Evolutionary conservation across 345 rosid genomes (phyloP).

Genomic region (Mallotus nudiflorus): DNA sequence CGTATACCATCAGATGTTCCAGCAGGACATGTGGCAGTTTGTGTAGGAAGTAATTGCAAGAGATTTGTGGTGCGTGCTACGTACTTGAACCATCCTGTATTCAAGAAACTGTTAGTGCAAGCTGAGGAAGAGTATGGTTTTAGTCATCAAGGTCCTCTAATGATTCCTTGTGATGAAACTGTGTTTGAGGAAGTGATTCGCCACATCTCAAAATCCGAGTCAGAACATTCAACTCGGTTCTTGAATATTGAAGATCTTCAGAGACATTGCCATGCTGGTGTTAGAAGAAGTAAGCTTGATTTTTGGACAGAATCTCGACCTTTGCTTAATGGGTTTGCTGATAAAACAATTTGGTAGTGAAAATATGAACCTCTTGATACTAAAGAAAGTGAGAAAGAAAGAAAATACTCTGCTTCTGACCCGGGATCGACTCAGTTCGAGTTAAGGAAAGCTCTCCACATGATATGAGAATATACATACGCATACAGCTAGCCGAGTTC

Average conservation of each 20-base stretch:
- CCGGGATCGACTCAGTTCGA: conserved; percentile 33
- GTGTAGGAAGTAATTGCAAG: conserved; percentile 62
- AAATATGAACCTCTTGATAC: not conserved
- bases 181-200: conserved; percentile 76
- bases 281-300: conserved; percentile 44
- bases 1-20: conserved; percentile 84
- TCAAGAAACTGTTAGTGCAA: conserved; percentile 59
- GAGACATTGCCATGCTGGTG: conserved; percentile 54
- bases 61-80: conserved; percentile 85
- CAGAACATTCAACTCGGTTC: conserved; percentile 46
- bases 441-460: conserved; percentile 3
- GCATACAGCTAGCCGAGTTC: conserved; percentile 6
- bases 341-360: conserved; percentile 48
- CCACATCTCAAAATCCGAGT: conserved; percentile 65
- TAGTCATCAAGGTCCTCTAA: conserved; percentile 70
- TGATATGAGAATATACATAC: not conserved
- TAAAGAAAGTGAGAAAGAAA: not conserved
- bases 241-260: conserved; percentile 57
- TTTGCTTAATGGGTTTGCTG: conserved; percentile 58
- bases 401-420: conserved; percentile 22
- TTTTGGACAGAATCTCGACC: conserved; percentile 78
- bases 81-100: conserved; percentile 86
- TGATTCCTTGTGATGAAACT: conserved; percentile 87
- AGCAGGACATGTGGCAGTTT: conserved; percentile 84
- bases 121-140: conserved; percentile 95